Conservation (phyloP, 306 rosid genomes). For the Quercus ilex region DNA sequence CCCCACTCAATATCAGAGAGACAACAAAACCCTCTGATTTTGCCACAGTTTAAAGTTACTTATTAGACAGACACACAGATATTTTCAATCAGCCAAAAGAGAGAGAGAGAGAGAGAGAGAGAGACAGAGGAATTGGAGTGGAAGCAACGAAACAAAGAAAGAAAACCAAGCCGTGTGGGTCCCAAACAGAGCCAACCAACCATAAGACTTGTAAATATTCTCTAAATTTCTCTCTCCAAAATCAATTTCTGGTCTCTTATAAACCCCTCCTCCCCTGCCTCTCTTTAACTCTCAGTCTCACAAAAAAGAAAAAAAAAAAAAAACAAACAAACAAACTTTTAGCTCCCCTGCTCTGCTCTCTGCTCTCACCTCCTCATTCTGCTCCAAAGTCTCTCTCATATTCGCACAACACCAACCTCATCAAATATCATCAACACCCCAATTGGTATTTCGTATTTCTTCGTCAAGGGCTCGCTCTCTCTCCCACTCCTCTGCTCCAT, state of each 20-base stretch:
- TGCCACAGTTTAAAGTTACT: constrained; percentile 14
- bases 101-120: neutral
- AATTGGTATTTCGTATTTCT: constrained; percentile 4
- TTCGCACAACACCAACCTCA: neutral
- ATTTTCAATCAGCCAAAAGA: no score
- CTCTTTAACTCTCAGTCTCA: neutral
- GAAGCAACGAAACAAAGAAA: constrained; percentile 31
- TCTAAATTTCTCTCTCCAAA: neutral
- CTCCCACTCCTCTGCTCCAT: neutral
- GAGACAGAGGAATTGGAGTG: constrained; percentile 23
- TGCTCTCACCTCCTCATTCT: neutral
- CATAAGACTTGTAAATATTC: constrained; percentile 27
- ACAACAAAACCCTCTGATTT: neutral
- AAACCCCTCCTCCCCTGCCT: constrained; percentile 31
- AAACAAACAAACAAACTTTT: neutral
- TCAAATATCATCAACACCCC: neutral
- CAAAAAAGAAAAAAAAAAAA: no score
- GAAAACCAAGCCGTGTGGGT: constrained; percentile 42
- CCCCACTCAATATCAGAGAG: neutral
- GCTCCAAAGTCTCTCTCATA: neutral
- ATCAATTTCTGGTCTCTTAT: constrained; percentile 48
- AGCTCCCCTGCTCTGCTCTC: constrained; percentile 17
- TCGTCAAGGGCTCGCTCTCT: constrained; percentile 29
- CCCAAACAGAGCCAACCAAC: constrained; percentile 51
- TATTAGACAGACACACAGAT: no score